These are phyloP conservation scores for Termitomyces heimii DNA, from an alignment of 768 basidiomycete species.

Conservation along the genomic window DNA sequence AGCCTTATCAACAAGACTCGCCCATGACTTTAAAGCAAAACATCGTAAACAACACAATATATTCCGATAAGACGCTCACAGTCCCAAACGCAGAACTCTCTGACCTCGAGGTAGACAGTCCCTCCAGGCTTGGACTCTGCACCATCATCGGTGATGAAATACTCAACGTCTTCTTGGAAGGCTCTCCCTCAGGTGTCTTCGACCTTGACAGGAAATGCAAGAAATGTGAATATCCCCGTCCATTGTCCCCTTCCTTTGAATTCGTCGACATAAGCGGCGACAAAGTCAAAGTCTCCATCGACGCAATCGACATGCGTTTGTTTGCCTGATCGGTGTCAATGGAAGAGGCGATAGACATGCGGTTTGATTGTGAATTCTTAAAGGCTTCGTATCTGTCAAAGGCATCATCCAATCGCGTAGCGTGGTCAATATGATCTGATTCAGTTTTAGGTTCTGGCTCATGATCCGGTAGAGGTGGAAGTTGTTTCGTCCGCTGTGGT, in stretches of 20 bases:
- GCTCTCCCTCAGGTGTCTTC: constrained; percentile 50
- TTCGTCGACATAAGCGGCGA: constrained; percentile 33
- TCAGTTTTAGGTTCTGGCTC: constrained; percentile 16
- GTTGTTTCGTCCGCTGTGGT: constrained; percentile 39
- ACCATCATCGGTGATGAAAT: constrained; percentile 66
- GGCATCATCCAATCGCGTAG: constrained; percentile 65
- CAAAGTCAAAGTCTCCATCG: constrained; percentile 42
- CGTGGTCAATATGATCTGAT: constrained; percentile 28
- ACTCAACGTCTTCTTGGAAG: constrained; percentile 31
- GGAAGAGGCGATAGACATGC: constrained; percentile 57
- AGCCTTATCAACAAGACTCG: constrained; percentile 81
- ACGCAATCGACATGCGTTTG: constrained; percentile 61
- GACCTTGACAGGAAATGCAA: constrained; percentile 58
- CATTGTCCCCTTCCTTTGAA: constrained; percentile 23
- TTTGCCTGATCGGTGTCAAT: constrained; percentile 14
- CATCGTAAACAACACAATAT: neutral
- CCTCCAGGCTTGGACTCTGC: constrained; percentile 24
- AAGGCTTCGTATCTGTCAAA: constrained; percentile 89
- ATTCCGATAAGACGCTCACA: constrained; percentile 30
- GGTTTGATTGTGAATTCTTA: constrained; percentile 44
- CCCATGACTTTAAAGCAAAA: constrained; percentile 64
- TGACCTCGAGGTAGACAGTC: constrained; percentile 27
- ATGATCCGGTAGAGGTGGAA: constrained; percentile 32
- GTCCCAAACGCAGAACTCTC: constrained; percentile 64
- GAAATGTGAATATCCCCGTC: constrained; percentile 42